A percentile compares a stretch with the other conserved stretches of the same genome.
Evolutionary conservation across 1,139 yeast genomes (phyloP).

Genomic region (Taphrina flavorubra): DNA sequence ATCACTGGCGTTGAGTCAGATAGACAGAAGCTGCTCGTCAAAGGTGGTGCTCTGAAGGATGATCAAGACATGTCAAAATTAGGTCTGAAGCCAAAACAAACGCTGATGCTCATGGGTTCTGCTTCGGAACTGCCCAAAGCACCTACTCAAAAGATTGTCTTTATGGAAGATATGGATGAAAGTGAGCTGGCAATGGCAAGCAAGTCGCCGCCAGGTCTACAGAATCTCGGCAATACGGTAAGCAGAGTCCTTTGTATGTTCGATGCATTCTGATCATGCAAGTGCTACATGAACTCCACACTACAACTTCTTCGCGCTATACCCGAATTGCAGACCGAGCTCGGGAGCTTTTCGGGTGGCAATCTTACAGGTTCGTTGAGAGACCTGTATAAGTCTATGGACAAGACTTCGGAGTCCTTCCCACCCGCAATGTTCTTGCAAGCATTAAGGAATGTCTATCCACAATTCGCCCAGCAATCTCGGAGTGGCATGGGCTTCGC

Average conservation of each 20-base stretch:
- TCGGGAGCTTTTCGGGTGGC: conserved; percentile 45
- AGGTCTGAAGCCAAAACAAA: conserved; percentile 67
- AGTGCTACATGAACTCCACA: conserved; percentile 69
- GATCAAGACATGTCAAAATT: conserved; percentile 48
- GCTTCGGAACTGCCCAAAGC: conserved; percentile 73
- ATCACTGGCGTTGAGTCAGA: conserved; percentile 81
- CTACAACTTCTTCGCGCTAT: conserved; percentile 77
- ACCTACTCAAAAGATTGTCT: conserved; percentile 63
- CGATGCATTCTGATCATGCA: not conserved
- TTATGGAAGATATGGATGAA: conserved; percentile 72
- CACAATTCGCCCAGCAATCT: conserved; percentile 84
- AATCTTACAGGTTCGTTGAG: conserved; percentile 44
- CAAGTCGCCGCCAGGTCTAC: conserved; percentile 76
- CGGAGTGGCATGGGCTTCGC: conserved; percentile 70
- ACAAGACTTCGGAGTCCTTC: conserved; percentile 49
- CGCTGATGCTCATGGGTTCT: conserved; percentile 89
- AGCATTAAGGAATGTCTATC: conserved; percentile 65
- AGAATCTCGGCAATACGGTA: conserved; percentile 92
- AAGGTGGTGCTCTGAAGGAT: conserved; percentile 48
- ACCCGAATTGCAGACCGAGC: conserved; percentile 59
- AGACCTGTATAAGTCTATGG: conserved; percentile 51
- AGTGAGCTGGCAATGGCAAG: conserved; percentile 53
- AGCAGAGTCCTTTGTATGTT: conserved; percentile 52
- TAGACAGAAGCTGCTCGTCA: conserved; percentile 86
- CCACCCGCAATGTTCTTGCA: conserved; percentile 68